phyloP scores from a whole-genome alignment of 2,329 filamentous ascomycete genomes.

The Beauveria australis region DNA sequence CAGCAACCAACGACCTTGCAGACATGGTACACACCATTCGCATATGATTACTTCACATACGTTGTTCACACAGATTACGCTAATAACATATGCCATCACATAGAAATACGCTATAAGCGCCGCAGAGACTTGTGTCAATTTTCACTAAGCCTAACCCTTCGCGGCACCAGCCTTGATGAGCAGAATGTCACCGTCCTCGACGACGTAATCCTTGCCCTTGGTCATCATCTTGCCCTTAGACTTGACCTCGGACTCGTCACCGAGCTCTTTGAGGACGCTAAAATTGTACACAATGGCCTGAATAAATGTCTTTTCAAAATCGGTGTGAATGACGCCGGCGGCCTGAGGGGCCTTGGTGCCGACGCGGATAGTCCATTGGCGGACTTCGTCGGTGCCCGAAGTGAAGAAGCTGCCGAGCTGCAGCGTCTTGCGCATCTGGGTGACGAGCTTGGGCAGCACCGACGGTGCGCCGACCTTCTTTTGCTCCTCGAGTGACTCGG shows the following conservation, averaged over 20 bases:
- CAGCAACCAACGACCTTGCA: no score
- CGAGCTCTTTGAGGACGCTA: conserved; percentile 68
- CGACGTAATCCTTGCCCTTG: conserved; percentile 95
- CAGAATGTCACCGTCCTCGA: conserved; percentile 74
- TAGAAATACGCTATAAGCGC: conserved; percentile 12
- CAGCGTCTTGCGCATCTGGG: conserved; percentile 85
- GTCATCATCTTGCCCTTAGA: conserved; percentile 95
- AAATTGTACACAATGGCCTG: conserved; percentile 95
- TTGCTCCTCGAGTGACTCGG: conserved; percentile 72
- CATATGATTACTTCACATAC: background rate
- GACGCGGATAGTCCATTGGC: conserved; percentile 95
- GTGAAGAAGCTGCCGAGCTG: conserved; percentile 97
- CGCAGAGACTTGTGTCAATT: background rate
- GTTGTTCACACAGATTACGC: no score
- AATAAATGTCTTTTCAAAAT: conserved; percentile 99
- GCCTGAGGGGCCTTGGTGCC: conserved; percentile 97
- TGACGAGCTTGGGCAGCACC: conserved; percentile 82
- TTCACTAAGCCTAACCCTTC: conserved; percentile 47
- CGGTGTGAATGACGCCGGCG: conserved; percentile 94
- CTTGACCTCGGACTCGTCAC: conserved; percentile 82
- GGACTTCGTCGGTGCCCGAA: conserved; percentile 86
- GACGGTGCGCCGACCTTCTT: conserved; percentile 84
- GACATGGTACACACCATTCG: no score
- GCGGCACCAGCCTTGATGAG: conserved; percentile 86
- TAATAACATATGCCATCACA: background rate